Conservation (phyloP, 257 asterid genomes). For the Hygrophila difformis region DNA sequence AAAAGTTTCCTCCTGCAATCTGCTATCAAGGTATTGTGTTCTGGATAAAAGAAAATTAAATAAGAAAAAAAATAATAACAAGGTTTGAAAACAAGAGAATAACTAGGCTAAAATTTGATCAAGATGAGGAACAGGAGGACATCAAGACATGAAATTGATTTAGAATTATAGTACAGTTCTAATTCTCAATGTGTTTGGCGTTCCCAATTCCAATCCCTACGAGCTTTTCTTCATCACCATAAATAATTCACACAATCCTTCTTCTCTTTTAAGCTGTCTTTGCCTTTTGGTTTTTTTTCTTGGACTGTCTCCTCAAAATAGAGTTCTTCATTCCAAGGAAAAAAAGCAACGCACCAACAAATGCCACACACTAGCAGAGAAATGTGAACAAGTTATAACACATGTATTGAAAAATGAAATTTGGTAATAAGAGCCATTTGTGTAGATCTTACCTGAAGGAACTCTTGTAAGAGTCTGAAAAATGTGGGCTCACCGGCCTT, state of each 20-base stretch:
- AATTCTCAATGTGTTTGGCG: too few relatives aligned
- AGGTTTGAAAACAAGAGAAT: too few relatives aligned
- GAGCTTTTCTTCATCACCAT: not conserved
- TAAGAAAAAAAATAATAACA: too few relatives aligned
- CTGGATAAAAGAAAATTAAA: too few relatives aligned
- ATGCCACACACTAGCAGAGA: conserved; percentile 4
- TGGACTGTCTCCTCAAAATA: not conserved
- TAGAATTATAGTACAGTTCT: not conserved
- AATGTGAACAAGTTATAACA: not conserved
- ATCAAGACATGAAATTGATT: too few relatives aligned
- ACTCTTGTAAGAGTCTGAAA: conserved; percentile 38
- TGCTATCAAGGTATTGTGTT: too few relatives aligned
- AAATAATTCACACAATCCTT: not conserved
- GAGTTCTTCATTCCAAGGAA: conserved; percentile 10
- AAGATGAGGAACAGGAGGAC: too few relatives aligned
- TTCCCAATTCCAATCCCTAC: too few relatives aligned
- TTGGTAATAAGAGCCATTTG: not conserved
- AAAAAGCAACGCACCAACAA: conserved; percentile 12
- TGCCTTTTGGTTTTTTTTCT: conserved; percentile 1
- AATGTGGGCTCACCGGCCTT: conserved; percentile 37
- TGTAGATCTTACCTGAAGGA: conserved; percentile 52
- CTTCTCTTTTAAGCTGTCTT: not conserved
- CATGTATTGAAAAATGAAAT: too few relatives aligned
- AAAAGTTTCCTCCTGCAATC: too few relatives aligned
- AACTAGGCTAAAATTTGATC: too few relatives aligned